Evolutionary conservation across 225 moss, liverwort and hornwort genomes (phyloP), one percentile per base, ranked within the genome.

Genomic region (Rhytidiadelphus loreus): DNA sequence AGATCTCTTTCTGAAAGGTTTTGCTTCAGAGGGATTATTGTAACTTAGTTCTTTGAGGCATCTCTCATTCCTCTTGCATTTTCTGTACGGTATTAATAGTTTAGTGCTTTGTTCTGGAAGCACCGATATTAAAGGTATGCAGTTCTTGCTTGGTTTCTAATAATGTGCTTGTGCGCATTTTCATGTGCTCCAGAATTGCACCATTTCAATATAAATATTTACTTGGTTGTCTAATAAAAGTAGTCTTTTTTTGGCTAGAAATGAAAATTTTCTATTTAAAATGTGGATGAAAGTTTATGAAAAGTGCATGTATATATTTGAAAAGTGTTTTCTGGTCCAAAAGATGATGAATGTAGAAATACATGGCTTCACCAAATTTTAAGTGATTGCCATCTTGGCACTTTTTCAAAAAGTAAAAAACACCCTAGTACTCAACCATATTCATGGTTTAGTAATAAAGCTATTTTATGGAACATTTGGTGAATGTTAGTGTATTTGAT

Each of bases 341-440:
- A n/a, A 23, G 8, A 55, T 55, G 37, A 6, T 77, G 37, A 15
- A 6, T 9, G 24, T 50, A 9, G 55, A 53, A 77, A 53, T 37
- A 16, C 0, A 77, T 3, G 10, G 2, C 16, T 16, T 56, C 55
- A 9, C 1, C 1, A 16, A 25, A 53, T 53, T 53, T 15, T 3
- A 23, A 14, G 5, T 6, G 2, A 20, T 8, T n/a, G 1, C 6
- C 4, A n/a, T 25, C 1, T 56, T 1, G 2, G 2, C 11, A 37
- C 15, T n/a, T 55, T 24, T 1, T 77, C 12, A 4, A 37, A 8
- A 14, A 46, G 18, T 74, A 6, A 8, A 5, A 26, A 16, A 43
- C 14, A 25, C 13, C 4, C 4, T 24, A 26, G 8, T 70, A 2
- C 0, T 73, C 7, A 74, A 75, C 50, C 7, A 11, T 29, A 1